These are phyloP conservation scores for Tulasnella sp. DNA, from an alignment of 768 basidiomycete genomes.

Conservation along the genomic window DNA sequence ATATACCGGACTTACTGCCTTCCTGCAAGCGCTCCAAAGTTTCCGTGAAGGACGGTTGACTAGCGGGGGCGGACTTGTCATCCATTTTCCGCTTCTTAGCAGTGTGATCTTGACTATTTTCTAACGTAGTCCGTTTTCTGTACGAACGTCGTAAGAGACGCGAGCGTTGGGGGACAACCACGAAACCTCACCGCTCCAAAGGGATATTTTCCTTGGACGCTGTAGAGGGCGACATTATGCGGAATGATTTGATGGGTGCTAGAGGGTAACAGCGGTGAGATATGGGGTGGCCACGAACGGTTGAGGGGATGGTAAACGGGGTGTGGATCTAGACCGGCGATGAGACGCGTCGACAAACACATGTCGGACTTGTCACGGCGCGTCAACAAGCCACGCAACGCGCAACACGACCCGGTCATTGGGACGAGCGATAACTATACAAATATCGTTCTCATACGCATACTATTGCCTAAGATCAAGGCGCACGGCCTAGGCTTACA, in stretches of 20 bases:
- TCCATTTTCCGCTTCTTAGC: slow-evolving; percentile 13
- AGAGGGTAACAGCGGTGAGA: background rate
- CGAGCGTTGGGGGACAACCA: background rate
- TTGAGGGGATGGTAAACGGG: background rate
- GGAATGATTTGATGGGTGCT: background rate
- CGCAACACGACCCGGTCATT: no score
- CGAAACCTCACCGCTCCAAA: slow-evolving; percentile 2
- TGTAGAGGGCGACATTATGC: background rate
- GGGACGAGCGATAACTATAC: no score
- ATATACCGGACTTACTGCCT: slow-evolving; percentile 30
- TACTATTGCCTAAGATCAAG: no score
- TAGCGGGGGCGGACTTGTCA: background rate
- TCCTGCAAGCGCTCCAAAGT: slow-evolving; percentile 51
- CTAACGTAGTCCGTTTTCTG: background rate
- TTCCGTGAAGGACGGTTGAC: slow-evolving; percentile 42
- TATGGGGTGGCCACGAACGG: background rate
- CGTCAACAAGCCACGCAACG: no score
- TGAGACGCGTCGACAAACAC: no score
- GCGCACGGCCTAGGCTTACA: no score
- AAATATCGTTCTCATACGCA: no score
- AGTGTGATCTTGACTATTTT: background rate
- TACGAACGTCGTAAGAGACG: background rate
- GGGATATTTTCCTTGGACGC: slow-evolving; percentile 8
- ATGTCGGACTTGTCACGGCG: no score
- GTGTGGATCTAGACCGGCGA: no score